Base-by-base conservation (phyloP, 345 rosid species). In the Citrus maxima region DNA sequence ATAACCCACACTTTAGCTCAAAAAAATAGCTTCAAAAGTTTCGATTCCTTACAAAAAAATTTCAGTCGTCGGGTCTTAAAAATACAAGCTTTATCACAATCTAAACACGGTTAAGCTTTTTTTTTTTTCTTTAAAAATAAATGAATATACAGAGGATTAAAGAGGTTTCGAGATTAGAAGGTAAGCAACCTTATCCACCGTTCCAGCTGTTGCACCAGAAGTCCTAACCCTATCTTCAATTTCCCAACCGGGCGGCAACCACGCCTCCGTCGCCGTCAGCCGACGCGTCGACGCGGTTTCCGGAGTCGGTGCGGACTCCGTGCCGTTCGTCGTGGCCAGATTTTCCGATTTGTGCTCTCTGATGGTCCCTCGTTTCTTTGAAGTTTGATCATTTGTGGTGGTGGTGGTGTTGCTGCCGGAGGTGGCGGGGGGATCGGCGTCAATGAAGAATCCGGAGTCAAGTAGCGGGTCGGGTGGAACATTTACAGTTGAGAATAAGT, bases 151-250 rank as follows among this genome's bases (percentile, higher is more conserved):
- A 34, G 6, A 9, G 51, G 49, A 30, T 7, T 58, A 58, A 32
- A 10, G 40, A 18, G 18, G 59, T 6, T 10, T 13, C 6, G 13
- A 67, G 70, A 81, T 61, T 4, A 19, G 67, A 76, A 77, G 85
- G 38, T 32, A 73, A 54, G 51, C 14, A 59, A 93, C 99, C 97
- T 83, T 95, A 78, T 95, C 98, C 1, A 86, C 78, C 0, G 78
- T 9, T 56, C 98, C 99, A 70, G 98, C 97, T 5, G 93, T 91
- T 0, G 84, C 95, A 9, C 99, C 98, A 35, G 93, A 84, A 67
- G 75, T 75, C 84, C 97, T 82, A 81, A 90, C 89, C 83, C 89
- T 86, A 21, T 90, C 97, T 83, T 93, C 95, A 25, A 96, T 85
- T 46, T 63, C 13, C 99, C 99, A 96, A 74, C 92, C 92, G 64